phyloP scores from a whole-genome alignment of 164 flowering plant genomes.

The Dillenia suffruticosa region DNA sequence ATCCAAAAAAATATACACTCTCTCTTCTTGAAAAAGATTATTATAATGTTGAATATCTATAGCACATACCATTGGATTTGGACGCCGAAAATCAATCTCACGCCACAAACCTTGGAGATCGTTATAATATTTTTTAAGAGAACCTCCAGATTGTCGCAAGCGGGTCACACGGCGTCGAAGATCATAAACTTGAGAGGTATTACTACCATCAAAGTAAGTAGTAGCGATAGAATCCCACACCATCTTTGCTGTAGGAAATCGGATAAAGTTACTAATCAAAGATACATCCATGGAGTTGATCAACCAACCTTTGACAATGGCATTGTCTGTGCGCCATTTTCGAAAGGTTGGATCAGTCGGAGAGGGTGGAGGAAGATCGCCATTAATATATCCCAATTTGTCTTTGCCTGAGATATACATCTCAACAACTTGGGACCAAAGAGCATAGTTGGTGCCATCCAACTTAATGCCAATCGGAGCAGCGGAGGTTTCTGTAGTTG shows the following conservation, averaged over 20 bases:
- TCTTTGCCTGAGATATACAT: background rate
- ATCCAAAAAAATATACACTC: background rate
- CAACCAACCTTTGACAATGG: slow-evolving; percentile 3
- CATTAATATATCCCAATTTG: background rate
- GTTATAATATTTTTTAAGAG: slow-evolving; percentile 1
- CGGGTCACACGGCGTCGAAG: background rate
- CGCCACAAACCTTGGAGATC: slow-evolving; percentile 6
- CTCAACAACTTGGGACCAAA: slow-evolving; percentile 7
- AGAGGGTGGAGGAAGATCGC: slow-evolving; percentile 4
- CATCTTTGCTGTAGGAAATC: background rate
- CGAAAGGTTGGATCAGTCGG: slow-evolving; percentile 8
- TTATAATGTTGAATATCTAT: too few relatives aligned
- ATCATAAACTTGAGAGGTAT: slow-evolving; percentile 7
- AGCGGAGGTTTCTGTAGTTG: background rate
- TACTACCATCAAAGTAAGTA: slow-evolving; percentile 1
- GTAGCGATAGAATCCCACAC: slow-evolving; percentile 2
- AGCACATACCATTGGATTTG: background rate
- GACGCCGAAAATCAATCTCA: background rate
- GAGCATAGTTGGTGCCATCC: slow-evolving; percentile 14
- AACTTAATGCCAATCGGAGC: slow-evolving; percentile 7
- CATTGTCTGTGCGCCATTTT: background rate
- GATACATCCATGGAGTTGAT: too few relatives aligned
- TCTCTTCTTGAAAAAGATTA: background rate
- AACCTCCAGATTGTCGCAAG: background rate
- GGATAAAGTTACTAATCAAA: background rate